These are phyloP conservation scores for Cyamopsis tetragonoloba DNA, from an alignment of 306 rosid species.

Conservation along the genomic window DNA sequence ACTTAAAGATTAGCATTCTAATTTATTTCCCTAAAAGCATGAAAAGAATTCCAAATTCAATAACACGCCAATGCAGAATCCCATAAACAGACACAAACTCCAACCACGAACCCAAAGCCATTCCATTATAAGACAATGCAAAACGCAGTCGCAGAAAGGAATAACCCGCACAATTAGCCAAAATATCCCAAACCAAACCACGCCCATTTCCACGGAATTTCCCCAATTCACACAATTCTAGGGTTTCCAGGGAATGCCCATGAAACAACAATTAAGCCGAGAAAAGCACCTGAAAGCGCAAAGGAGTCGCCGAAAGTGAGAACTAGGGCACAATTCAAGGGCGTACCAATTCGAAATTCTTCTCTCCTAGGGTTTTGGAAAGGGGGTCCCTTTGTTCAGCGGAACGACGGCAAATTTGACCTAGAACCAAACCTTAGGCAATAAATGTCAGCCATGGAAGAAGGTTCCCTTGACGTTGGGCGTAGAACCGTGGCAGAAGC, in stretches of 20 bases:
- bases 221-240: constrained; percentile 58
- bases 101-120: constrained; percentile 29
- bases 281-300: constrained; percentile 57
- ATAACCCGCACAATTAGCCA: constrained; percentile 29
- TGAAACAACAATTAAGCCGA: constrained; percentile 35
- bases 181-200: constrained; percentile 43
- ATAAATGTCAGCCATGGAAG: constrained; percentile 68
- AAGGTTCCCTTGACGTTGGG: constrained; percentile 23
- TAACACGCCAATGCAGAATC: constrained; percentile 28
- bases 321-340: constrained; percentile 50
- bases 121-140: constrained; percentile 67
- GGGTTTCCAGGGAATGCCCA: constrained; percentile 60
- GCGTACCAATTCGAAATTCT: constrained; percentile 31
- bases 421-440: constrained; percentile 37
- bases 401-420: constrained; percentile 41
- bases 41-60: constrained; percentile 27
- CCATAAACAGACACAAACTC: constrained; percentile 24
- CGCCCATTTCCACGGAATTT: constrained; percentile 31
- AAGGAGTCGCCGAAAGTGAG: constrained; percentile 34
- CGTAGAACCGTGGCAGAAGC: constrained; percentile 18
- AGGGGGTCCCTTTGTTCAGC: constrained; percentile 25
- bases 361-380: constrained; percentile 93
- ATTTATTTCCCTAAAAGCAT: constrained; percentile 23
- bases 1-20: constrained; percentile 26
- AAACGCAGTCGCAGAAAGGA: constrained; percentile 24